Conservation (phyloP, 2,329 filamentous ascomycete genomes). For the Ophiostoma sp. region DNA sequence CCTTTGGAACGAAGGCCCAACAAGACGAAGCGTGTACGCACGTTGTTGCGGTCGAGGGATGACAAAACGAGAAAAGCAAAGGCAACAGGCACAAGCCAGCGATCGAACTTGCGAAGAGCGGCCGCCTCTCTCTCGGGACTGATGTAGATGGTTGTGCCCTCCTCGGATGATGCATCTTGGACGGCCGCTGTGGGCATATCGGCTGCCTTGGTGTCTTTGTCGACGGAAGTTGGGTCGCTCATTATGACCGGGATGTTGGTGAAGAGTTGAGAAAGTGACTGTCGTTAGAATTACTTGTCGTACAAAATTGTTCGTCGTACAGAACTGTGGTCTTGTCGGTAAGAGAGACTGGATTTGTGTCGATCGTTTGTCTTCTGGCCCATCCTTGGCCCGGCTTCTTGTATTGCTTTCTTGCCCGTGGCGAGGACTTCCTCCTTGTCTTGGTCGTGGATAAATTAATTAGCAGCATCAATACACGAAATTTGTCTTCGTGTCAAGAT, state of each 20-base stretch:
- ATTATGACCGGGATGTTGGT: neutral
- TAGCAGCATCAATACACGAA: neutral
- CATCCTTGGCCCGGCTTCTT: neutral
- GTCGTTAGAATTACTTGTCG: neutral
- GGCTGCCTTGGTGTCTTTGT: neutral
- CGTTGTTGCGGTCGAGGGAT: constrained; percentile 20
- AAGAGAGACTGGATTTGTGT: neutral
- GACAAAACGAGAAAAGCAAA: constrained; percentile 26
- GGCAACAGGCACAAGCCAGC: constrained; percentile 26
- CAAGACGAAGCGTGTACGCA: neutral
- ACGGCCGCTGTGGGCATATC: neutral
- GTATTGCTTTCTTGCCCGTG: neutral
- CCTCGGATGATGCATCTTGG: constrained; percentile 2
- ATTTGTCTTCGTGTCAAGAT: neutral
- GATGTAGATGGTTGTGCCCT: constrained; percentile 23
- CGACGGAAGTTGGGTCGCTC: neutral
- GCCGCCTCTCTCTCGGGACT: constrained; percentile 28
- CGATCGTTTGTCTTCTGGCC: neutral
- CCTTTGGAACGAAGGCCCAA: too few species aligned
- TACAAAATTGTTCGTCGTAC: neutral
- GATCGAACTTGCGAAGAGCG: constrained; percentile 29
- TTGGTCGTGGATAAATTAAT: neutral
- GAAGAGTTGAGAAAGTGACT: neutral
- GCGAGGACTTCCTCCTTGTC: neutral
- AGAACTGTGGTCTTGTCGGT: neutral